These are phyloP conservation scores for Calonectria leucothoes DNA, from an alignment of 2,329 filamentous ascomycete genomes.

Conservation along the genomic window DNA sequence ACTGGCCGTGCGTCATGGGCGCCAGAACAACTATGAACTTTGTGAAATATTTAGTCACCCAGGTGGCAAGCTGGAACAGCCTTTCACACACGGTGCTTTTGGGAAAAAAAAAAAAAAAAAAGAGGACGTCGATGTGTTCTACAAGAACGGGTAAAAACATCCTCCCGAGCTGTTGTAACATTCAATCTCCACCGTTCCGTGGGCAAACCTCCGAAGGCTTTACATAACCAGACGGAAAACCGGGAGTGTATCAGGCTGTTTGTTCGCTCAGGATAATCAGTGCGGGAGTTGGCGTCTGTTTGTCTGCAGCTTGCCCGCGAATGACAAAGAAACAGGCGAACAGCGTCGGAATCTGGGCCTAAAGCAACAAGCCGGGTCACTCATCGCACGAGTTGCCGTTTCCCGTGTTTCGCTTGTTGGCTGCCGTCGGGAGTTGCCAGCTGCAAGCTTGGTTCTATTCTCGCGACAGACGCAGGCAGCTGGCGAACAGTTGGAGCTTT, in stretches of 20 bases:
- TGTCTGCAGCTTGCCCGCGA: background rate
- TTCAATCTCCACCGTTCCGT: background rate
- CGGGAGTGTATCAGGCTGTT: too few relatives aligned
- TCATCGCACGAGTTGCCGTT: background rate
- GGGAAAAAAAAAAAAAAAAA: background rate
- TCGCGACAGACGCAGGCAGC: background rate
- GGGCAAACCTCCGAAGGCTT: background rate
- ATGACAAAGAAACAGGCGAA: background rate
- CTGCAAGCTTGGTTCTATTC: background rate
- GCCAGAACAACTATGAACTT: background rate
- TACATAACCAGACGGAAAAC: background rate
- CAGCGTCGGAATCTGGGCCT: background rate
- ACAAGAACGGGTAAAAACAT: background rate
- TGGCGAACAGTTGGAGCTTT: background rate
- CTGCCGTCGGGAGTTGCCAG: background rate
- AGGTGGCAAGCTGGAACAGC: background rate
- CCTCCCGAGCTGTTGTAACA: background rate
- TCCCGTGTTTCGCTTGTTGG: background rate
- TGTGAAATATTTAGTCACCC: background rate
- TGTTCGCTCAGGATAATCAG: background rate
- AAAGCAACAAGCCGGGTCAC: background rate
- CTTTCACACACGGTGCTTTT: too few relatives aligned
- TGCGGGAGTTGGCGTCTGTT: background rate
- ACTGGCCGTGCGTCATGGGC: background rate
- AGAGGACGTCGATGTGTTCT: background rate